These are phyloP conservation scores for Hemileia vastatrix DNA, from an alignment of 1,284 basidiomycete species.

Conservation along the genomic window DNA sequence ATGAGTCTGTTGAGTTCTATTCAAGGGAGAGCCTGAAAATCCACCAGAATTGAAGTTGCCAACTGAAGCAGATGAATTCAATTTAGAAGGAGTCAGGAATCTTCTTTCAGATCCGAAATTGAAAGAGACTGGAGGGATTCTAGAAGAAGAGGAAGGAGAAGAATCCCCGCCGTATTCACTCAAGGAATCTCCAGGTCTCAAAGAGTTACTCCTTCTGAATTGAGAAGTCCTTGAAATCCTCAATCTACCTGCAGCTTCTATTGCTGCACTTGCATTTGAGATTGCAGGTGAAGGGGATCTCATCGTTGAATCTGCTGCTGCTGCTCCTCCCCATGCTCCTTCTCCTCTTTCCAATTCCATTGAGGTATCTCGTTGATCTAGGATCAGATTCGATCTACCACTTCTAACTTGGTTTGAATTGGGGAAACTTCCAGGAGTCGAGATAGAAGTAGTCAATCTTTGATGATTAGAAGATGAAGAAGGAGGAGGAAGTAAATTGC, in stretches of 20 bases:
- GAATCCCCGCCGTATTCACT: background rate
- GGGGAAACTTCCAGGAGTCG: background rate
- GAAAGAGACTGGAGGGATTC: too few species aligned
- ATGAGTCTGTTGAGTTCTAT: too few species aligned
- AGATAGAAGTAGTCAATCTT: background rate
- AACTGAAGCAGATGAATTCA: too few species aligned
- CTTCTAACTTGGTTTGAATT: too few species aligned
- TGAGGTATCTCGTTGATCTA: too few species aligned
- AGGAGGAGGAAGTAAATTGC: background rate
- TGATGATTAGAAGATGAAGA: background rate
- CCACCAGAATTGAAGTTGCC: too few species aligned
- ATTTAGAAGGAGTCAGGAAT: too few species aligned
- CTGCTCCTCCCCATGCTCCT: background rate
- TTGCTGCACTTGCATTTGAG: background rate
- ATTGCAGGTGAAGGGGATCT: background rate
- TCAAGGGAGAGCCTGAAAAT: too few species aligned
- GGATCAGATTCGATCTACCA: too few species aligned
- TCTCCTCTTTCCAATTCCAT: background rate
- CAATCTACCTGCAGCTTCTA: background rate
- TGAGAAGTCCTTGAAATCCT: background rate
- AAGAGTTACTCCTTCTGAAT: background rate
- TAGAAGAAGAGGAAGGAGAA: background rate
- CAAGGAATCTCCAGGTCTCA: background rate
- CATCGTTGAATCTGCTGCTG: background rate
- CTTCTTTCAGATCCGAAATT: too few species aligned